Conservation (phyloP, 768 basidiomycete genomes). For the Naganishia onofrii region DNA sequence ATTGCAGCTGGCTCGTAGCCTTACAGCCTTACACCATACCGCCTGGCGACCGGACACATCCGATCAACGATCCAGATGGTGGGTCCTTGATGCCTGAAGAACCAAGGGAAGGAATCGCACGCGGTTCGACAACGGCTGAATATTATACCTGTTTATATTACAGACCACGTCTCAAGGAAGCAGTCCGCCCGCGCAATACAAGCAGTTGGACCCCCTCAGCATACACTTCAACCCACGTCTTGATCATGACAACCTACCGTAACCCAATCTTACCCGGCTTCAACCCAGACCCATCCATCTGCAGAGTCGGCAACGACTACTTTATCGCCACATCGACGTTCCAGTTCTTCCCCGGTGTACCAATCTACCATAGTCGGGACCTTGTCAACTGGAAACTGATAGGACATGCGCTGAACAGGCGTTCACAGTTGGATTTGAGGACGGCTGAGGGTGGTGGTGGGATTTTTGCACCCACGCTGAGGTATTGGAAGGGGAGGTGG, state of each 20-base stretch:
- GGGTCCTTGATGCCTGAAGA: too few species aligned
- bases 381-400: conserved; percentile 40
- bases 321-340: conserved; percentile 43
- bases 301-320: conserved; percentile 35
- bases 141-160: not conserved
- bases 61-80: not conserved
- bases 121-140: too few species aligned
- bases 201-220: not conserved
- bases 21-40: too few species aligned
- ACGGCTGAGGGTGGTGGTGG: conserved; percentile 34
- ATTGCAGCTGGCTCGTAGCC: too few species aligned
- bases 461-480: conserved; percentile 39
- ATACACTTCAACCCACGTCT: not conserved
- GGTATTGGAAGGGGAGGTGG: conserved; percentile 36
- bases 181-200: too few species aligned
- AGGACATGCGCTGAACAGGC: conserved; percentile 32
- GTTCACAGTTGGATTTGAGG: conserved; percentile 31
- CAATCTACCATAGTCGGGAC: conserved; percentile 42
- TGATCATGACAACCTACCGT: conserved; percentile 9
- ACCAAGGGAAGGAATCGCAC: too few species aligned
- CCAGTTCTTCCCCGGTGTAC: conserved; percentile 44
- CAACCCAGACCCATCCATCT: conserved; percentile 46
- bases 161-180: not conserved
- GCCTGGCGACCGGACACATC: too few species aligned
- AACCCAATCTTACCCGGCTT: conserved; percentile 47